Evolutionary conservation across 2,329 filamentous ascomycete genomes (phyloP).

Genomic region (Coniochaeta sp.): DNA sequence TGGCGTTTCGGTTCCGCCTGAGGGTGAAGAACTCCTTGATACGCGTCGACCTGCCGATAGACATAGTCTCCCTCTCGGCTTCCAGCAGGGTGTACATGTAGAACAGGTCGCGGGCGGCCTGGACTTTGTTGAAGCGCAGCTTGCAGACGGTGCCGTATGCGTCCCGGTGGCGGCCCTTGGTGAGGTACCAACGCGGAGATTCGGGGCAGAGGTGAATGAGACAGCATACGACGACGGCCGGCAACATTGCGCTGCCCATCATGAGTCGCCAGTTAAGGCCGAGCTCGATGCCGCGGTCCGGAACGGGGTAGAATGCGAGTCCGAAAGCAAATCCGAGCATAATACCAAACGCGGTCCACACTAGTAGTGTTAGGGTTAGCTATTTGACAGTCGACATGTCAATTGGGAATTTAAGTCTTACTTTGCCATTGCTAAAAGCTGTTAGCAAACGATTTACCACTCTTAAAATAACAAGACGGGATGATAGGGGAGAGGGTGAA

Average conservation of each 20-base stretch:
- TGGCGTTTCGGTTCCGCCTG: conserved; percentile 54
- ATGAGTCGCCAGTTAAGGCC: conserved; percentile 62
- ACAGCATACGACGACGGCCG: conserved; percentile 47
- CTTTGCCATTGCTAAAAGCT: conserved; percentile 23
- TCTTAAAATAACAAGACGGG: neutral
- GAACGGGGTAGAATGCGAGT: conserved; percentile 52
- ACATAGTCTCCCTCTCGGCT: conserved; percentile 44
- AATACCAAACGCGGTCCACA: conserved; percentile 41
- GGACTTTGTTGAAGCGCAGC: conserved; percentile 43
- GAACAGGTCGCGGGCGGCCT: conserved; percentile 48
- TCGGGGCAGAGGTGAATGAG: conserved; percentile 40
- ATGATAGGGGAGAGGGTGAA: no score
- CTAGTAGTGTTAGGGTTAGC: neutral
- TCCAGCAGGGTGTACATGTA: conserved; percentile 51
- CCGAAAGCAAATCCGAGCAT: conserved; percentile 53
- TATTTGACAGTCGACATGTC: no score
- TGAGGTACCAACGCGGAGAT: conserved; percentile 43
- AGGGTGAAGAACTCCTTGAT: conserved; percentile 52
- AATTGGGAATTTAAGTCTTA: no score
- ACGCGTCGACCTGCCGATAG: conserved; percentile 36
- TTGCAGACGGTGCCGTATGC: conserved; percentile 38
- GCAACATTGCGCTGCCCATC: conserved; percentile 60
- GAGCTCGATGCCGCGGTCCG: conserved; percentile 39
- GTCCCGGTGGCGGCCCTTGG: conserved; percentile 35
- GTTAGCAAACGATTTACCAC: neutral